Conservation (phyloP, 768 basidiomycete genomes). For the Boletus bicolor region DNA sequence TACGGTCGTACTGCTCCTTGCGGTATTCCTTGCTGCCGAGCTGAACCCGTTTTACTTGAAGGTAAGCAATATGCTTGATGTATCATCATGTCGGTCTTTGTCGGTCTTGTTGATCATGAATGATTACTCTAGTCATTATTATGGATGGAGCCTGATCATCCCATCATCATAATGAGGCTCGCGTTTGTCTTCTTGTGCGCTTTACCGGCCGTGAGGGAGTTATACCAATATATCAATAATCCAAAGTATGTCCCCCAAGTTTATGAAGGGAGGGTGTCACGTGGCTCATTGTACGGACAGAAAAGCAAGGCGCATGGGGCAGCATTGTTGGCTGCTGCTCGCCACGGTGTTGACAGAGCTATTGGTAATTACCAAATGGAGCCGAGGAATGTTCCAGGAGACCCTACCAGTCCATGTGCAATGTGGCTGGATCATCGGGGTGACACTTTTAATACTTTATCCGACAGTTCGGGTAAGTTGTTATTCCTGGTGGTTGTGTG, state of each 20-base stretch:
- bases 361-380: constrained; percentile 81
- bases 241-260: constrained; percentile 53
- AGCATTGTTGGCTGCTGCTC: constrained; percentile 82
- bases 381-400: constrained; percentile 61
- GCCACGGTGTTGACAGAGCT: constrained; percentile 84
- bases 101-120: constrained; percentile 30
- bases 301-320: constrained; percentile 83
- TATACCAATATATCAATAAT: constrained; percentile 80
- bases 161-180: constrained; percentile 69
- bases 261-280: not conserved
- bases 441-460: constrained; percentile 61
- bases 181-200: constrained; percentile 80
- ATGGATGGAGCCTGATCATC: constrained; percentile 92
- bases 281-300: constrained; percentile 37
- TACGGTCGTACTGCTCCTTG: constrained; percentile 70
- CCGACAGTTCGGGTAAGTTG: constrained; percentile 60
- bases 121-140: constrained; percentile 43
- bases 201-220: constrained; percentile 80
- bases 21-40: constrained; percentile 80
- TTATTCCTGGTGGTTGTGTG: not conserved
- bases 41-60: constrained; percentile 88
- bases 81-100: constrained; percentile 16
- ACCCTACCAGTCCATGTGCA: constrained; percentile 62
- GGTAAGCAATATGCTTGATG: constrained; percentile 37
- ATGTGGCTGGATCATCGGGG: constrained; percentile 65